Conservation (phyloP, 441 rosid genomes). For the Erodium moschatum region DNA sequence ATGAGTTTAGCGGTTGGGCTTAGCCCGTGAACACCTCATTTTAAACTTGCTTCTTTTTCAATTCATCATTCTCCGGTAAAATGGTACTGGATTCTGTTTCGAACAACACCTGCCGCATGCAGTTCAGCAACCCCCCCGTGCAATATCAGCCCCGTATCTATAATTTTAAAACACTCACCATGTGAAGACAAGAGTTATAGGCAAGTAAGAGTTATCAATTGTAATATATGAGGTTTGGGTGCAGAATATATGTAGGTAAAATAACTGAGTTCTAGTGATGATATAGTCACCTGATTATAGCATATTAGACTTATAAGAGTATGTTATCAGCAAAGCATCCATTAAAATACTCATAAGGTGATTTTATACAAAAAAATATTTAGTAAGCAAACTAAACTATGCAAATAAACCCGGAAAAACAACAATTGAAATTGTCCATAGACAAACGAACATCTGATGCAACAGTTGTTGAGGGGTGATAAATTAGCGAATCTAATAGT, state of each 20-base stretch:
- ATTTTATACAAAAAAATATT: background rate
- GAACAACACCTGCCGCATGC: slow-evolving; percentile 93
- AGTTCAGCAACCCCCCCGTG: slow-evolving; percentile 96
- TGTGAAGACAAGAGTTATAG: slow-evolving; percentile 21
- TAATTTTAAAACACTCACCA: slow-evolving; percentile 26
- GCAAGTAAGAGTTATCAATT: slow-evolving; percentile 13
- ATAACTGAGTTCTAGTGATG: background rate
- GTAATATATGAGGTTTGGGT: background rate
- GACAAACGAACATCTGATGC: background rate
- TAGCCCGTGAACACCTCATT: no score
- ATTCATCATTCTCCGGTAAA: no score
- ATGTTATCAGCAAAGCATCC: background rate
- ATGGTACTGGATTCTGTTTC: no score
- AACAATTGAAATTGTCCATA: background rate
- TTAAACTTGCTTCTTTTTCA: no score
- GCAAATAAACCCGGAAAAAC: background rate
- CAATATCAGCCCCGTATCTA: slow-evolving; percentile 93
- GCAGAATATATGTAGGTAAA: slow-evolving; percentile 2
- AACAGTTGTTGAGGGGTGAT: background rate
- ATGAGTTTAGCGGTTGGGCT: no score
- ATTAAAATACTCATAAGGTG: background rate
- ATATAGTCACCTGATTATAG: background rate
- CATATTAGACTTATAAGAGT: background rate
- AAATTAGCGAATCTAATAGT: background rate
- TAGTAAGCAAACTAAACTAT: background rate